These are phyloP conservation scores for Blastomyces parvus DNA, from an alignment of 2,329 filamentous ascomycete species.

Conservation along the genomic window DNA sequence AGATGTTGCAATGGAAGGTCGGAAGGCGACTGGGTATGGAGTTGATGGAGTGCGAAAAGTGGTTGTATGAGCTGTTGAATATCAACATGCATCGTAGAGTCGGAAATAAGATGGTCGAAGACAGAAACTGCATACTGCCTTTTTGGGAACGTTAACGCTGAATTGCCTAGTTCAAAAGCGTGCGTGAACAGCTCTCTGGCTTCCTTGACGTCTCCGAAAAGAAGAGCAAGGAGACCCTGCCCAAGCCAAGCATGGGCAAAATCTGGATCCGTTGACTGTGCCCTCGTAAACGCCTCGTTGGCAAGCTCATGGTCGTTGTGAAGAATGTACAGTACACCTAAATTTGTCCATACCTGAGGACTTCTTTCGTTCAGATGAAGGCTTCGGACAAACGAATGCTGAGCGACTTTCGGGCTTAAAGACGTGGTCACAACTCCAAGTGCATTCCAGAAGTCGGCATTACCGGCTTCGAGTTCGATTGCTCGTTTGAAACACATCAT, in stretches of 20 bases:
- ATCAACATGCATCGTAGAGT: slow-evolving; percentile 44
- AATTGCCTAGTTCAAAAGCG: slow-evolving; percentile 83
- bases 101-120: slow-evolving; percentile 68
- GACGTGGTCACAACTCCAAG: slow-evolving; percentile 82
- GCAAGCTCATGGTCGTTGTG: slow-evolving; percentile 79
- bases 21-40: slow-evolving; percentile 59
- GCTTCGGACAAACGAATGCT: slow-evolving; percentile 87
- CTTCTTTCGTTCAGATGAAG: slow-evolving; percentile 86
- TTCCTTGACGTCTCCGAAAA: slow-evolving; percentile 64
- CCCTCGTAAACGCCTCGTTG: slow-evolving; percentile 78
- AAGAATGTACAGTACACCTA: slow-evolving; percentile 75
- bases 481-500: slow-evolving; percentile 89
- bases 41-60: slow-evolving; percentile 76
- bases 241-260: slow-evolving; percentile 91
- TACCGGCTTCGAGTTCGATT: slow-evolving; percentile 89
- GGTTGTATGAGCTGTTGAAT: slow-evolving; percentile 64
- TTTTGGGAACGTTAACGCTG: slow-evolving; percentile 62
- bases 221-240: slow-evolving; percentile 73
- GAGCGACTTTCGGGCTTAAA: slow-evolving; percentile 76
- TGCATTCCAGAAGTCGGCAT: slow-evolving; percentile 94
- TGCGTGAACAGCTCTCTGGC: slow-evolving; percentile 82
- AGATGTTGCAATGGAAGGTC: slow-evolving; percentile 69
- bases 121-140: slow-evolving; percentile 69
- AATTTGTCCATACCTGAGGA: slow-evolving; percentile 78
- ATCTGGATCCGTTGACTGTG: slow-evolving; percentile 89